Base-by-base conservation (phyloP, 352 stramenopile genomes). In the Lagenidium sp. region DNA sequence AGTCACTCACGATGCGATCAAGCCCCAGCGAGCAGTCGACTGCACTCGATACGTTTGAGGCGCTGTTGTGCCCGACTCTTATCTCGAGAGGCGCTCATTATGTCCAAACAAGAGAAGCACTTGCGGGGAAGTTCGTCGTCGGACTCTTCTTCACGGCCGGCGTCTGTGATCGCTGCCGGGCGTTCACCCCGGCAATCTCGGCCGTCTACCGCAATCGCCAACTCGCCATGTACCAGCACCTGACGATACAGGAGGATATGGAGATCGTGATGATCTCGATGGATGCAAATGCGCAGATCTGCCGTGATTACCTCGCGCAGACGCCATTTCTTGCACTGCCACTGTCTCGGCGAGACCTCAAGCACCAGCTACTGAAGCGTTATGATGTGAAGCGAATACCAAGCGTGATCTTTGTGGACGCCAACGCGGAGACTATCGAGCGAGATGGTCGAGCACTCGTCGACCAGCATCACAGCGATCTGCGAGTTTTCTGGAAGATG, bases 111-210 rank as follows among this genome's bases (percentile, higher is more conserved):
- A 25, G 57, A 7, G 50, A 69, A 21, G 70, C 58, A 29, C 59
- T 83, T 16, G 50, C 46, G 25, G 31, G 54, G 43, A 83, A 83
- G 50, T 57, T 44, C 6, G 58, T 77, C 25, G 47, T 83, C 22
- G 69, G 67, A 1, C 47, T 85, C 15, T 85, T 72, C 57, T 85
- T 82, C 57, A 76, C 63, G 6, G 57, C 62, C 22, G 75, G 59
- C 40, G 64, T 54, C 4, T 83, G 67, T 38, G 49, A 61, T 20
- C 59, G 53, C 8, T 85, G 69, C 26, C 62, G 65, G 39, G 50
- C 53, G 21, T 82, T 85, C 55, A 80, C 69, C 29, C 69, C 69
- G 16, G 55, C 74, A 21, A 48, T 85, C 36, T 67, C 66, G 23
- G 77, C 68, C 1, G 65, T 72, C 16, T 61, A 85, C 41, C 57